Evolutionary conservation across 768 basidiomycete species (phyloP), one percentile per base, ranked within the genome.

Genomic region (Postia placenta): DNA sequence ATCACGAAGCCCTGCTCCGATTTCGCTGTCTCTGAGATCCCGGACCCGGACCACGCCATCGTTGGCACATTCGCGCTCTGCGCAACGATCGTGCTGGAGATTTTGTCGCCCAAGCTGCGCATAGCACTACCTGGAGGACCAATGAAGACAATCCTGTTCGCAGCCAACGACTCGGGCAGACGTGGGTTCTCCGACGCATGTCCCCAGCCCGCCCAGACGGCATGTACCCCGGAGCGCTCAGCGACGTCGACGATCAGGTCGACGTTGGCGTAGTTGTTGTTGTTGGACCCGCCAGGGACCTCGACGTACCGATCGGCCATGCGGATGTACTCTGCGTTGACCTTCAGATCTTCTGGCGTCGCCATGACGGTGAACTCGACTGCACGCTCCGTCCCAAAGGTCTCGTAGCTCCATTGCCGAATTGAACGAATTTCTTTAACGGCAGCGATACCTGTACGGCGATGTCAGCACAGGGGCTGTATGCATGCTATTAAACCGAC

Each of bases 311-410:
- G 87, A 67, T 99, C 96, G 37, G 96, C 96, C 96, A 99, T 99
- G 53, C 96, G 87, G 67, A 99, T 99, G 69, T 99, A 99, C 62
- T 99, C 96, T 26, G 96, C 96, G 61, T 99, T 99, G 67, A 97
- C 94, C 67, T 92, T 92, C 55, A 98, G 74, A 71, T 97, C 95
- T 66, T 99, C 96, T 20, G 96, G 96, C 11, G 96, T 99, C 44
- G 96, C 93, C 96, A 99, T 98, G 52, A 98, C 96, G 33, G 93
- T 95, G 75, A 99, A 98, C 67, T 99, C 94, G 70, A 99, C 79
- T 47, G 88, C 90, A 57, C 92, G 86, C 64, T 99, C 96, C 47
- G 83, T 83, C 52, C 96, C 96, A 69, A 99, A 99, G 0, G 94
- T 93, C 72, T 98, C 96, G 72, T 98, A 99, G 62, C 91, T 93